Base-by-base conservation (phyloP, 768 basidiomycete species). In the Mycena vulgaris region DNA sequence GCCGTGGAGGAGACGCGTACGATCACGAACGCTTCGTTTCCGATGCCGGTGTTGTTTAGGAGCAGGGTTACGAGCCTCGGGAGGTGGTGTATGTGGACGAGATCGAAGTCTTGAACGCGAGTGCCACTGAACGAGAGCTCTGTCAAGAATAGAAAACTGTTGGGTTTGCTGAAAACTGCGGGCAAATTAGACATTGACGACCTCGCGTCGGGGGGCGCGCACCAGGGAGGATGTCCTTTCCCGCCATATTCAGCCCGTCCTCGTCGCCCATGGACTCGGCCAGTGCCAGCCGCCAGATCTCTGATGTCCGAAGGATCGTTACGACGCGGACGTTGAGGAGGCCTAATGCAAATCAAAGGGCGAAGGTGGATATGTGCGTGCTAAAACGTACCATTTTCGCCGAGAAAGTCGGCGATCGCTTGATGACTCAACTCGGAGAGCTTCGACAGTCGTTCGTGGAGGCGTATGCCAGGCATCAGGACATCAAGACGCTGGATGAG, bases 1-100 rank as follows among this genome's bases (percentile, higher is more conserved):
- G 48, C 64, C 16, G 45, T 23, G 30, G 45, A 65, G 55, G n/a
- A 40, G 58, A 13, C 47, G 59, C 39, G 47, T 19, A 53, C 14
- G 58, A 40, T 35, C 23, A 75, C 87, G 55, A 66, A 91, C 91
- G 86, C 88, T 84, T 92, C 90, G 72, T 92, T 89, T 42, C 87
- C 83, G 37, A 92, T 87, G 14, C 85, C 83, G 11, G 90, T 90
- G 66, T 86, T 83, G 73, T 86, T 84, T 25, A 91, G 78, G 42
- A 81, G 75, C 35, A 92, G 80, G 16, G 76, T 80, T 6, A 83
- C 76, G 14, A 92, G 83, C 52, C 80, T 83, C 5, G 87, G 89
- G 19, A 92, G 84, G 67, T 86, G 86, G 63, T 88, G 87, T 25
- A 92, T 84, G 63, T 87, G 79, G 17, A 81, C 77, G 21, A 92